Conservation (phyloP, 371 early-diverging fungal species). For the Syncephalastrum sp. region DNA sequence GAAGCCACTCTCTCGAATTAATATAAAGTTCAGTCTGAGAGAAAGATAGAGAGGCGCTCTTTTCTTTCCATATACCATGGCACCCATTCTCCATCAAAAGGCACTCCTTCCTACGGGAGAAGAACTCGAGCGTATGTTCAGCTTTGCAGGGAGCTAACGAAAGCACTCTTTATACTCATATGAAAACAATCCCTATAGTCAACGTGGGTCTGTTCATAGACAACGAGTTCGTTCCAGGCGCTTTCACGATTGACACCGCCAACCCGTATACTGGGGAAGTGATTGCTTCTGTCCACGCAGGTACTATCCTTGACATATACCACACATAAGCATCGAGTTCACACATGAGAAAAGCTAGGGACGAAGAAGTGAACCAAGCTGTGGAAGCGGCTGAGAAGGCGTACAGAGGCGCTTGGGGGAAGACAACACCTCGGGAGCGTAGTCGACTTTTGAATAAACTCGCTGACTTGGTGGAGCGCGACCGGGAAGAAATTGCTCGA, state of each 20-base stretch:
- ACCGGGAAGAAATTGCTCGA: slow-evolving; percentile 42
- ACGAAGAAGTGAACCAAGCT: slow-evolving; percentile 46
- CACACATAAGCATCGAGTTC: not conserved
- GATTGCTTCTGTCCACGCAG: slow-evolving; percentile 36
- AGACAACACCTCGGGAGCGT: slow-evolving; percentile 31
- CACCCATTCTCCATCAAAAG: too few species aligned
- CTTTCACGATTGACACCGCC: slow-evolving; percentile 35
- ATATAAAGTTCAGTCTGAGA: too few species aligned
- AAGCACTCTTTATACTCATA: too few species aligned
- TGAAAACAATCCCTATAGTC: not conserved
- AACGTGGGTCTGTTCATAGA: slow-evolving; percentile 51
- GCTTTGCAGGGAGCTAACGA: too few species aligned
- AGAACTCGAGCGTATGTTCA: too few species aligned
- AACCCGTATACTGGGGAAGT: slow-evolving; percentile 44
- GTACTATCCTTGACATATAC: slow-evolving; percentile 9
- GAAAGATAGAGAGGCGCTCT: too few species aligned
- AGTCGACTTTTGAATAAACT: slow-evolving; percentile 46
- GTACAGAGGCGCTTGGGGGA: slow-evolving; percentile 43
- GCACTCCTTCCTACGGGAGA: too few species aligned
- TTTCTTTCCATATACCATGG: too few species aligned
- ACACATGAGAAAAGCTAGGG: slow-evolving; percentile 27
- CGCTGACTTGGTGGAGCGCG: slow-evolving; percentile 42
- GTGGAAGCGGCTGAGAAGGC: slow-evolving; percentile 50
- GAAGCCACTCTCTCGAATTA: too few species aligned
- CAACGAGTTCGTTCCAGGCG: slow-evolving; percentile 44